These are phyloP conservation scores for Colletotrichum plurivorum DNA, from an alignment of 2,329 filamentous ascomycete genomes.

Conservation along the genomic window DNA sequence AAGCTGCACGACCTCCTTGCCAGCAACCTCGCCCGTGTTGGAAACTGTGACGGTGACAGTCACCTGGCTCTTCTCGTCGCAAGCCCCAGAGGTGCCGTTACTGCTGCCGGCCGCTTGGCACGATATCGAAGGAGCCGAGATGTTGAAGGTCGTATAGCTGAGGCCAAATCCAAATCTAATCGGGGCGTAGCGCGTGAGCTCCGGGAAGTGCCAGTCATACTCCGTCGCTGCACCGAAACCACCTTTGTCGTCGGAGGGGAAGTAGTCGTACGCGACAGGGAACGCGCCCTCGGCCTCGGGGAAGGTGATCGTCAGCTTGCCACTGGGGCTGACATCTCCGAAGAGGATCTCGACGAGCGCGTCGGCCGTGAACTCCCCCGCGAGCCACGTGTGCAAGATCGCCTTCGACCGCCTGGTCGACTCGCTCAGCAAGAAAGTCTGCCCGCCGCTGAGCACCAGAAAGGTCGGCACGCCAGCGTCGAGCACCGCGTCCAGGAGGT, in stretches of 20 bases:
- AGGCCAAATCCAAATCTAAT: constrained; percentile 76
- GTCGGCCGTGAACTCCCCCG: constrained; percentile 75
- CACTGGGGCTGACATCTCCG: constrained; percentile 70
- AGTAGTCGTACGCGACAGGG: constrained; percentile 78
- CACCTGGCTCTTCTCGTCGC: constrained; percentile 41
- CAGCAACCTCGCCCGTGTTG: constrained; percentile 59
- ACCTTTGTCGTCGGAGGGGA: constrained; percentile 71
- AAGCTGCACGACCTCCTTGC: constrained; percentile 53
- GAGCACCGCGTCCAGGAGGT: constrained; percentile 51
- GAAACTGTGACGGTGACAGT: constrained; percentile 61
- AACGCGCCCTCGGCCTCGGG: constrained; percentile 59
- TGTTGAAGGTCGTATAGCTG: constrained; percentile 74
- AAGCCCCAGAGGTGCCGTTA: constrained; percentile 48
- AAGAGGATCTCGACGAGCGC: constrained; percentile 75
- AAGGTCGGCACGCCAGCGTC: constrained; percentile 49
- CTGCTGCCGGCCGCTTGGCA: background rate
- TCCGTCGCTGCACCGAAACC: constrained; percentile 70
- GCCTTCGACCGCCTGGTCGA: constrained; percentile 60
- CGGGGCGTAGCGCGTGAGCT: constrained; percentile 56
- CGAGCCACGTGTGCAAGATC: constrained; percentile 74
- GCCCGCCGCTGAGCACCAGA: constrained; percentile 48
- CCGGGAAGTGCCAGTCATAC: constrained; percentile 62
- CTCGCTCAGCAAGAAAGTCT: constrained; percentile 48
- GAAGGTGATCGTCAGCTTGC: constrained; percentile 59
- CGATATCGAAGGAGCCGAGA: constrained; percentile 52